Evolutionary conservation across 2,329 filamentous ascomycete species (phyloP).

Genomic region (Periglandula ipomoeae): DNA sequence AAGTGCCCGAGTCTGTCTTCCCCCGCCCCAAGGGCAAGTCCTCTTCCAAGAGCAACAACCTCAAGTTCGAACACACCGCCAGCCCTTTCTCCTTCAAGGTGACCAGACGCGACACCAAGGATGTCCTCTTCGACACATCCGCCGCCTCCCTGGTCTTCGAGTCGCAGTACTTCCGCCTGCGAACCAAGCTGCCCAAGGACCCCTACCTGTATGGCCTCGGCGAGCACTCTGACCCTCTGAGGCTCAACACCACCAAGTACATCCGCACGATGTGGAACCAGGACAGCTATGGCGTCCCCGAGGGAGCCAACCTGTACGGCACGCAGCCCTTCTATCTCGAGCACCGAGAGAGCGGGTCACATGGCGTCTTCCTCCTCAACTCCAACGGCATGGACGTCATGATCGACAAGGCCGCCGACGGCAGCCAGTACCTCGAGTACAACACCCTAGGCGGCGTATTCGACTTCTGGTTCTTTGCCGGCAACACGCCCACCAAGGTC

Average conservation of each 20-base stretch:
- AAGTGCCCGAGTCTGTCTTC: slow-evolving; percentile 62
- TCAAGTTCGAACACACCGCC: slow-evolving; percentile 35
- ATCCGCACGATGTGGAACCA: slow-evolving; percentile 61
- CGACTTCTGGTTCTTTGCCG: slow-evolving; percentile 72
- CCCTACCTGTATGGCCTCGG: slow-evolving; percentile 72
- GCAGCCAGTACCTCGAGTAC: slow-evolving; percentile 67
- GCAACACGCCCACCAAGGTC: slow-evolving; percentile 58
- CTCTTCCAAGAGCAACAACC: slow-evolving; percentile 25
- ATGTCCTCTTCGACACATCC: slow-evolving; percentile 61
- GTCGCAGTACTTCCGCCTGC: slow-evolving; percentile 65
- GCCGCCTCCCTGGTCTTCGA: slow-evolving; percentile 62
- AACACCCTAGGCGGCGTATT: slow-evolving; percentile 70
- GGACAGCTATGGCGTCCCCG: slow-evolving; percentile 53
- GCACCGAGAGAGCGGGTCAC: slow-evolving; percentile 34
- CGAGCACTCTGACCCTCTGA: slow-evolving; percentile 65
- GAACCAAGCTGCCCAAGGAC: slow-evolving; percentile 58
- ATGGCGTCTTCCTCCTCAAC: slow-evolving; percentile 71
- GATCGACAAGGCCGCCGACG: slow-evolving; percentile 49
- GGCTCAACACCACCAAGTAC: slow-evolving; percentile 54
- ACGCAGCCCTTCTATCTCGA: slow-evolving; percentile 72
- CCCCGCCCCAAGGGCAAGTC: slow-evolving; percentile 35
- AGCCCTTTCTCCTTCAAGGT: slow-evolving; percentile 61
- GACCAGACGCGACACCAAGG: slow-evolving; percentile 26
- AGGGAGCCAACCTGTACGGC: slow-evolving; percentile 64
- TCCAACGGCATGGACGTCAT: slow-evolving; percentile 67